Percentiles rank a stretch among this genome's conserved stretches.
Evolutionary conservation across 139 green algal genomes (phyloP).

Genomic region (Dunaliella primolecta): DNA sequence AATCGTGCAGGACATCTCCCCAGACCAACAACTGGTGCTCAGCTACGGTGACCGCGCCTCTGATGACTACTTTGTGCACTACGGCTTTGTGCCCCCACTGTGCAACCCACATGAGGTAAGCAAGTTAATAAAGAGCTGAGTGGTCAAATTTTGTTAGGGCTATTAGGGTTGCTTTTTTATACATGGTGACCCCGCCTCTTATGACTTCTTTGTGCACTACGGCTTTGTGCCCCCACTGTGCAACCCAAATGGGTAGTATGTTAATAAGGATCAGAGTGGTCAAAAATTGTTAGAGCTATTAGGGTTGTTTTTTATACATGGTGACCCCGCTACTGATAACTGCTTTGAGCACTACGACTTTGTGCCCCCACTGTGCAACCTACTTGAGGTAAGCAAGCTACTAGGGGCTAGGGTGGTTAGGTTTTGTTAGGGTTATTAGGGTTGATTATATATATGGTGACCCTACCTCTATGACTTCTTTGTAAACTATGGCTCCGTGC

Average conservation of each 20-base stretch:
- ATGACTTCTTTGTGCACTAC: not conserved
- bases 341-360: slow-evolving; percentile 69
- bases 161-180: not conserved
- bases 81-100: slow-evolving; percentile 57
- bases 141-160: not conserved
- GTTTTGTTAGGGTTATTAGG: not conserved
- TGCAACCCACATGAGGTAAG: slow-evolving; percentile 64
- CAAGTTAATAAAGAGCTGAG: not conserved
- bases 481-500: not conserved
- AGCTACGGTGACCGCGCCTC: slow-evolving; percentile 78
- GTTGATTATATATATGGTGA: not conserved
- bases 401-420: not conserved
- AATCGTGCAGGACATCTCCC: no score
- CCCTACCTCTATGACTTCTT: not conserved
- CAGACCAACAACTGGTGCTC: slow-evolving; percentile 50
- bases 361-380: slow-evolving; percentile 59
- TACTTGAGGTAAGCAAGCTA: slow-evolving; percentile 43
- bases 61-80: slow-evolving; percentile 76
- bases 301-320: slow-evolving; percentile 39
- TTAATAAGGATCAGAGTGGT: not conserved
- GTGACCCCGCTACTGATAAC: slow-evolving; percentile 80
- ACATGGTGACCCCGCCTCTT: not conserved
- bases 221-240: not conserved
- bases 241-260: not conserved
- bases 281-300: not conserved